Evolutionary conservation across 257 asterid species (phyloP).

Genomic region (Przewalskia tangutica): DNA sequence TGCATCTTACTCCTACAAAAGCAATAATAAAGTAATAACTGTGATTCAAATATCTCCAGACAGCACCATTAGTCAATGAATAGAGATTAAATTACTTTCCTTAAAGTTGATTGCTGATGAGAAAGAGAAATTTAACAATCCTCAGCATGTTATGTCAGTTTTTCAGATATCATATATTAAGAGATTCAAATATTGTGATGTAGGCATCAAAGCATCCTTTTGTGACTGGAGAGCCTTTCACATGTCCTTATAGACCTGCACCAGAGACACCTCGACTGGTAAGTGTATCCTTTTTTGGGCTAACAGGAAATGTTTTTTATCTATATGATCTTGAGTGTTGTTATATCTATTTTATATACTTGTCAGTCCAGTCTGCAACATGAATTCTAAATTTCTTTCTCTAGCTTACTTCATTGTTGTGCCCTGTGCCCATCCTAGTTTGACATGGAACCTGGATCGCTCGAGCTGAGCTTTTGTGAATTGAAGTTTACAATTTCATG

Average conservation of each 20-base stretch:
- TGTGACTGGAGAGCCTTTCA: slow-evolving; percentile 96
- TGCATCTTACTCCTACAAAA: background rate
- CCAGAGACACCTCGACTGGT: slow-evolving; percentile 93
- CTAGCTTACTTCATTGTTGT: background rate
- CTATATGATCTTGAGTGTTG: background rate
- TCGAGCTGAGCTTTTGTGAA: background rate
- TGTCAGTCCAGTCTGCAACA: background rate
- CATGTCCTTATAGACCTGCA: slow-evolving; percentile 70
- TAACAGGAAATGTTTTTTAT: background rate
- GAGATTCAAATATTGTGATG: slow-evolving; percentile 12
- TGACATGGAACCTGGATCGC: background rate
- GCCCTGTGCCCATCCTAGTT: background rate
- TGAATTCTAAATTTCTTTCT: background rate
- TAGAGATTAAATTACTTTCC: background rate
- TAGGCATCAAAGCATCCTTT: slow-evolving; percentile 98
- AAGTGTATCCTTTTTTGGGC: slow-evolving; percentile 24
- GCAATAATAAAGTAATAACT: background rate
- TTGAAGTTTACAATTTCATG: background rate
- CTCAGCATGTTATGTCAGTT: background rate
- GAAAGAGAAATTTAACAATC: background rate
- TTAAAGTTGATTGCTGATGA: background rate
- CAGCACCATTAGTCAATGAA: background rate
- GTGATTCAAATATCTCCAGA: background rate
- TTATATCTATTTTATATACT: background rate
- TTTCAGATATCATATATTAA: background rate